These are phyloP conservation scores for Glebionis coronaria DNA, from an alignment of 129 eudicot genomes.

Conservation along the genomic window DNA sequence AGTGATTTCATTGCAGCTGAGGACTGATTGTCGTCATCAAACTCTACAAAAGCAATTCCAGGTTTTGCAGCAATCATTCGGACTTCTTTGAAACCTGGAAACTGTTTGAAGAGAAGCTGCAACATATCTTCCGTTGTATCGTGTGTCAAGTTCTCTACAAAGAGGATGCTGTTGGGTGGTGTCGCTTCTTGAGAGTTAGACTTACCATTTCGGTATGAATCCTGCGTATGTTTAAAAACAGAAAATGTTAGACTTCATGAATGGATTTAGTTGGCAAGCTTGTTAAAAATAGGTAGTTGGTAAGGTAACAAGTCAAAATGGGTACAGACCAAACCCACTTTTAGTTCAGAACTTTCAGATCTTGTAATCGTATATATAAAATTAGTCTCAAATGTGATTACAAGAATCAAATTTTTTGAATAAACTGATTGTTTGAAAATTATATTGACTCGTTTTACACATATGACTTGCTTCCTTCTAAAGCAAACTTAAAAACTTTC, in stretches of 20 bases:
- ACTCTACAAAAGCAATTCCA: conserved; percentile 95
- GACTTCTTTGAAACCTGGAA: conserved; percentile 94
- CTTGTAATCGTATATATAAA: not conserved
- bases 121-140: conserved; percentile 84
- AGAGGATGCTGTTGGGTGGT: conserved; percentile 83
- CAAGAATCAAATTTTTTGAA: too few relatives aligned
- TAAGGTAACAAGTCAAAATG: not conserved
- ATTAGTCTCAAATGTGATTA: too few relatives aligned
- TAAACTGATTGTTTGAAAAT: too few relatives aligned
- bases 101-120: conserved; percentile 79
- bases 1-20: conserved; percentile 91
- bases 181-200: conserved; percentile 62
- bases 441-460: too few relatives aligned
- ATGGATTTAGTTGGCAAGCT: not conserved
- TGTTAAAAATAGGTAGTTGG: not conserved
- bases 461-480: too few relatives aligned
- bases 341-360: not conserved
- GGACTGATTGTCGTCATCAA: conserved; percentile 80
- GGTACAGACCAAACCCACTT: not conserved
- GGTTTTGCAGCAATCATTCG: conserved; percentile 91
- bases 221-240: conserved; percentile 35
- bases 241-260: not conserved
- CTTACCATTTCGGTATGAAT: conserved; percentile 51
- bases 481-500: too few relatives aligned
- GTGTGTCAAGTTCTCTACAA: conserved; percentile 76